Conservation (phyloP, 2,329 filamentous ascomycete species). For the Chalara sp. region DNA sequence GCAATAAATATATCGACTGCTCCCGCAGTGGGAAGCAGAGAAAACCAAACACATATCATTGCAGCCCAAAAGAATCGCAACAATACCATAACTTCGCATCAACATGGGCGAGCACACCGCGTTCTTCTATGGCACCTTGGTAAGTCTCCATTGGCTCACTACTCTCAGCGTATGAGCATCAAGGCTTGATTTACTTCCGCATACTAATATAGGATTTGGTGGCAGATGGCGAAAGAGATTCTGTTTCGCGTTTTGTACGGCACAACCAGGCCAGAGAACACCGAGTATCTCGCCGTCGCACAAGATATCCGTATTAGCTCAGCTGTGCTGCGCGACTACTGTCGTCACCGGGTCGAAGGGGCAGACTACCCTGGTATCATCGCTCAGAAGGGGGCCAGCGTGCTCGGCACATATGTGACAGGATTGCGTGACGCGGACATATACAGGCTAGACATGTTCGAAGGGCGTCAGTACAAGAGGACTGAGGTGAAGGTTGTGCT, state of each 20-base stretch:
- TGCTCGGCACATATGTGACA: slow-evolving; percentile 68
- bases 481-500: slow-evolving; percentile 30
- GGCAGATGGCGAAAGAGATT: slow-evolving; percentile 69
- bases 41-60: no score
- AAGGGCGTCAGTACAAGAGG: slow-evolving; percentile 66
- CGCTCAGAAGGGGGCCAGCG: slow-evolving; percentile 44
- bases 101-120: slow-evolving; percentile 28
- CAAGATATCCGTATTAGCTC: slow-evolving; percentile 55
- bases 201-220: no score
- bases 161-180: background rate
- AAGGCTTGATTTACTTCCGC: no score
- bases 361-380: slow-evolving; percentile 79
- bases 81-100: background rate
- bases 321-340: slow-evolving; percentile 64
- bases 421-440: slow-evolving; percentile 74
- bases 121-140: slow-evolving; percentile 47
- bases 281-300: slow-evolving; percentile 32
- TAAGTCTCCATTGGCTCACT: slow-evolving; percentile 20
- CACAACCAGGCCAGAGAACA: slow-evolving; percentile 30
- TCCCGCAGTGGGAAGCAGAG: no score
- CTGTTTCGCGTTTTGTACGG: slow-evolving; percentile 71
- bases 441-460: slow-evolving; percentile 69
- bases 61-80: no score
- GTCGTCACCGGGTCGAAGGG: slow-evolving; percentile 58
- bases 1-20: no score